Evolutionary conservation across 352 stramenopile genomes (phyloP).

Genomic region (Phytophthora cryptogea): DNA sequence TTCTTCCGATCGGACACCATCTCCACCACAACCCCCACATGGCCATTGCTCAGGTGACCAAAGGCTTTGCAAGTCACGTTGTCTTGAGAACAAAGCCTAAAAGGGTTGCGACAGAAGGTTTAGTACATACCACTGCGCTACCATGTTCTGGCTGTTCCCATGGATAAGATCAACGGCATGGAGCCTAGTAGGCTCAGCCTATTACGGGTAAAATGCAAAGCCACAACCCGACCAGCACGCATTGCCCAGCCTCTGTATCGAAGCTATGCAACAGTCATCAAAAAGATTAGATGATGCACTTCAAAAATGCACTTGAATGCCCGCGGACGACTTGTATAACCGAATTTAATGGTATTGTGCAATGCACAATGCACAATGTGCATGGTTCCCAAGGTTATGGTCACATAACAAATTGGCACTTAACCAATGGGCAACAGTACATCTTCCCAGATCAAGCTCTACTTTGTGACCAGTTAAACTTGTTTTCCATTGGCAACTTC

Average conservation of each 20-base stretch:
- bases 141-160: no score
- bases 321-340: no score
- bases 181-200: no score
- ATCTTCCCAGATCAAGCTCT: no score
- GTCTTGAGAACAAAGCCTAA: background rate
- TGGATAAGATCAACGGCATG: constrained; percentile 25
- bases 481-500: background rate
- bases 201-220: background rate
- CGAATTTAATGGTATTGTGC: no score
- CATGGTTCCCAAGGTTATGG: no score
- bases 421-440: no score
- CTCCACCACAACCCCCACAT: constrained; percentile 4
- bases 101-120: constrained; percentile 1
- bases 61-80: constrained; percentile 3
- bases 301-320: no score
- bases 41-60: constrained; percentile 18
- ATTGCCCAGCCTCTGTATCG: background rate
- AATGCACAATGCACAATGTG: no score
- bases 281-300: background rate
- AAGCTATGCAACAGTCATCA: background rate
- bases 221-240: background rate
- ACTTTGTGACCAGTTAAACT: background rate
- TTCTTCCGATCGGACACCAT: no score
- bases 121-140: no score
- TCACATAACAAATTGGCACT: no score